Percentiles rank a stretch among this genome's conserved stretches.
Conservation (phyloP, 225 moss, liverwort and hornwort species). For the Bryum argenteum region DNA sequence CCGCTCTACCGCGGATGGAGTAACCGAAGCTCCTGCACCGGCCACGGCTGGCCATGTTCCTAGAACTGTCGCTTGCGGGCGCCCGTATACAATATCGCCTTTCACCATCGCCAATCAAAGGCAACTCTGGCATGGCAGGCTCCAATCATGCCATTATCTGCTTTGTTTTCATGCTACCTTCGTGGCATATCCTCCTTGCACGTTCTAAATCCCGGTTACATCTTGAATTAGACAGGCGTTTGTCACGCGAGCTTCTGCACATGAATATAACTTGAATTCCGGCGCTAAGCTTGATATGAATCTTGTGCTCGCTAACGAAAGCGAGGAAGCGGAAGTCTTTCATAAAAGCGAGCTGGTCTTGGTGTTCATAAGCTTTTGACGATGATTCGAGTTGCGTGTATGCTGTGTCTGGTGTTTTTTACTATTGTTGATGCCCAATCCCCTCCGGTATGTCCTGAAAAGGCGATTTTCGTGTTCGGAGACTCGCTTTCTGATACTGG, state of each 20-base stretch:
- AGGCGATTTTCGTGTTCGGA: constrained; percentile 42
- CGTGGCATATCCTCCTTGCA: neutral
- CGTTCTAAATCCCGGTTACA: neutral
- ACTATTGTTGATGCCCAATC: constrained; percentile 16
- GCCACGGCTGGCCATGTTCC: neutral
- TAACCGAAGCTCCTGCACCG: too few relatives aligned
- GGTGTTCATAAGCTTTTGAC: neutral
- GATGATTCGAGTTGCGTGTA: neutral
- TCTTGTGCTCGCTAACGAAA: neutral
- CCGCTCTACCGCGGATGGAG: too few relatives aligned
- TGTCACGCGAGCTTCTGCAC: neutral
- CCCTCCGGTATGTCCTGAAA: constrained; percentile 22
- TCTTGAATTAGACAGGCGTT: too few relatives aligned
- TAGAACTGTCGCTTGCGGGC: too few relatives aligned
- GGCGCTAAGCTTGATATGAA: neutral
- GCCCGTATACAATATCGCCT: too few relatives aligned
- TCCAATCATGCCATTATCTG: neutral
- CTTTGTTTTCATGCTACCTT: neutral
- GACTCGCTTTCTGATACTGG: constrained; percentile 52
- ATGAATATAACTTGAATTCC: neutral
- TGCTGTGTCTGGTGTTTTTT: neutral
- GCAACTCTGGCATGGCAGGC: neutral
- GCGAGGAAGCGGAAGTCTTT: too few relatives aligned
- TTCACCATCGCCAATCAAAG: neutral
- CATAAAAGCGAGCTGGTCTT: neutral